Evolutionary conservation across 148 eudicot species (phyloP).

Genomic region (Rhododendron vialii): DNA sequence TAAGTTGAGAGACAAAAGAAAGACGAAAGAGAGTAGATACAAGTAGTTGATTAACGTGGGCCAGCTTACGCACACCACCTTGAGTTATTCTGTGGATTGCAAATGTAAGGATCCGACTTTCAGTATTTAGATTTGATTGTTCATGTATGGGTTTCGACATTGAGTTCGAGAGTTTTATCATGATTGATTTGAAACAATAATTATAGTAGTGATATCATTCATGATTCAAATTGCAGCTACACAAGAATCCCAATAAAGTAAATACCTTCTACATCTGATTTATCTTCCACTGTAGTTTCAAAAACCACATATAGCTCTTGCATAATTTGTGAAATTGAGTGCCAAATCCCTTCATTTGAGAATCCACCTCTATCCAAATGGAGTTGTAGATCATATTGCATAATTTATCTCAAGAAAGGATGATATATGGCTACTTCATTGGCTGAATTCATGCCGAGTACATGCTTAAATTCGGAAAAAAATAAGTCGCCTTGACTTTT

Average conservation of each 20-base stretch:
- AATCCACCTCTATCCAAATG: background rate
- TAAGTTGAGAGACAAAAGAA: background rate
- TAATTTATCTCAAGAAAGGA: background rate
- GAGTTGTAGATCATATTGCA: background rate
- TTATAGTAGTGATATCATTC: background rate
- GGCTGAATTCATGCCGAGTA: background rate
- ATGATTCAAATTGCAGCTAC: background rate
- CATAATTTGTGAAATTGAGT: background rate
- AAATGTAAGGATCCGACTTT: background rate
- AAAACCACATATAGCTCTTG: background rate
- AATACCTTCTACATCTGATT: background rate
- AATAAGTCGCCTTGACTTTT: background rate
- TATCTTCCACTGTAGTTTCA: background rate
- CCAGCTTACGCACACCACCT: background rate
- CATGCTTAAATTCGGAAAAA: background rate
- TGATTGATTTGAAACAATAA: background rate
- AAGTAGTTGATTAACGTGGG: background rate
- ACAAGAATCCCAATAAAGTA: background rate
- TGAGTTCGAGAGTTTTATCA: background rate
- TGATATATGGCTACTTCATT: background rate
- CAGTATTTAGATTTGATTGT: background rate
- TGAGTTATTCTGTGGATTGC: background rate
- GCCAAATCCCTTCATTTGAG: background rate
- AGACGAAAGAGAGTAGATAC: background rate
- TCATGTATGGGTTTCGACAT: background rate